Evolutionary conservation across 2,329 filamentous ascomycete genomes (phyloP).

Genomic region (Colletotrichum cordylinicola): DNA sequence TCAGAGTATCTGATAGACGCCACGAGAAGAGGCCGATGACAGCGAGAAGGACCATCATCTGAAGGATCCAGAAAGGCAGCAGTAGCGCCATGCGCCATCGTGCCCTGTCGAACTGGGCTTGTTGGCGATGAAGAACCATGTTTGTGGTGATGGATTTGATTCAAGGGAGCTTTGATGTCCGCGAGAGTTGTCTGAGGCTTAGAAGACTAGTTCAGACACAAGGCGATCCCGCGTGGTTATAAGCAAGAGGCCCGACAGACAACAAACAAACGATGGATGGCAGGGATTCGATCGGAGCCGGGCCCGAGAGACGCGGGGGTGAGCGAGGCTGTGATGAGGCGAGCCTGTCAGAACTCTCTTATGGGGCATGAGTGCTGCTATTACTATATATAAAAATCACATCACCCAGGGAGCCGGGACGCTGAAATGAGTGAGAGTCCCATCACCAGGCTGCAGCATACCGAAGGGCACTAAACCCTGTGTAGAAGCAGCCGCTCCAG

Average conservation of each 20-base stretch:
- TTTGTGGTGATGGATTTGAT: constrained; percentile 18
- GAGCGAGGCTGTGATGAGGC: constrained; percentile 18
- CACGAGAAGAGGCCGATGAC: constrained; percentile 60
- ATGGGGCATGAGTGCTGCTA: background rate
- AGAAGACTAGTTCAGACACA: background rate
- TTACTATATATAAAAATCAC: constrained; percentile 22
- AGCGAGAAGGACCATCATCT: constrained; percentile 49
- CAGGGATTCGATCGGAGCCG: constrained; percentile 5
- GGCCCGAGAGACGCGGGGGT: constrained; percentile 12
- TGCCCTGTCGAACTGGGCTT: constrained; percentile 58
- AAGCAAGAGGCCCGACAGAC: background rate
- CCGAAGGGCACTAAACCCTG: background rate
- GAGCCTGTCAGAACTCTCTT: constrained; percentile 11
- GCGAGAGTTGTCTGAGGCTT: constrained; percentile 4
- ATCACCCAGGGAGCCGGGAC: constrained; percentile 9
- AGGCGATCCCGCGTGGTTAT: constrained; percentile 6
- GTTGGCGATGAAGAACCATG: constrained; percentile 52
- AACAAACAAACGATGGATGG: background rate
- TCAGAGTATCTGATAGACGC: constrained; percentile 53
- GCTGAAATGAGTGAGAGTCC: background rate
- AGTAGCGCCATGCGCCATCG: constrained; percentile 56
- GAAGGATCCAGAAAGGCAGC: constrained; percentile 55
- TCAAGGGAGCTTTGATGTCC: background rate
- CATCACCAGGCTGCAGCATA: constrained; percentile 16
- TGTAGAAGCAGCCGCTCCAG: background rate